Conservation (phyloP, 495 filamentous ascomycete species). For the Podospora sp. region DNA sequence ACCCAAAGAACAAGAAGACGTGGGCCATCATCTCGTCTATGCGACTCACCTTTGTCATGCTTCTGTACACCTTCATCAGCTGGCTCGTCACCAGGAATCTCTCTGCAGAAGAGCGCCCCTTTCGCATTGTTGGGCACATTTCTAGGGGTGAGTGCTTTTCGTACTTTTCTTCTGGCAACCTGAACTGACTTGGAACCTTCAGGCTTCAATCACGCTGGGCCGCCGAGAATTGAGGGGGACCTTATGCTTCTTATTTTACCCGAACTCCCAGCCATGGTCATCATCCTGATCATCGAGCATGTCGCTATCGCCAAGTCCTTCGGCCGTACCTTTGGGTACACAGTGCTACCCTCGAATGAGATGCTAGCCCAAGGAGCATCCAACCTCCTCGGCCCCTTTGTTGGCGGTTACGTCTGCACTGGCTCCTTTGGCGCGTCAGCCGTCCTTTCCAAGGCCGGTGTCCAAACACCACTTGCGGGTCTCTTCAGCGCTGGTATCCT, state of each 20-base stretch:
- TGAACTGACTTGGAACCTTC: neutral
- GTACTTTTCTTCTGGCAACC: neutral
- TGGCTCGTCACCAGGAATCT: constrained; percentile 21
- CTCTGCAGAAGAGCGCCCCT: neutral
- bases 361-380: constrained; percentile 40
- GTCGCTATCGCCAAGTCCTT: constrained; percentile 45
- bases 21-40: constrained; percentile 26
- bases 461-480: constrained; percentile 40
- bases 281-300: constrained; percentile 43
- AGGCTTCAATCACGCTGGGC: constrained; percentile 24
- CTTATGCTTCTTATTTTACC: constrained; percentile 21
- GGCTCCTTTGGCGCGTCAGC: constrained; percentile 43
- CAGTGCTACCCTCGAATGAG: constrained; percentile 40
- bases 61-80: constrained; percentile 25
- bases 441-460: constrained; percentile 42
- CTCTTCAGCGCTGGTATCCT: constrained; percentile 40
- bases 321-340: constrained; percentile 38
- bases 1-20: constrained; percentile 18
- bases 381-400: constrained; percentile 41
- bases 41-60: constrained; percentile 23
- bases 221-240: constrained; percentile 8
- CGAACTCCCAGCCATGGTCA: constrained; percentile 27
- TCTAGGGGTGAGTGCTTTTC: constrained; percentile 10
- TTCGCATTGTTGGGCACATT: constrained; percentile 24
- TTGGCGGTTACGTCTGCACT: constrained; percentile 40